Base-by-base conservation (phyloP, 2,329 filamentous ascomycete species). In the Pseudogymnoascus sp. region DNA sequence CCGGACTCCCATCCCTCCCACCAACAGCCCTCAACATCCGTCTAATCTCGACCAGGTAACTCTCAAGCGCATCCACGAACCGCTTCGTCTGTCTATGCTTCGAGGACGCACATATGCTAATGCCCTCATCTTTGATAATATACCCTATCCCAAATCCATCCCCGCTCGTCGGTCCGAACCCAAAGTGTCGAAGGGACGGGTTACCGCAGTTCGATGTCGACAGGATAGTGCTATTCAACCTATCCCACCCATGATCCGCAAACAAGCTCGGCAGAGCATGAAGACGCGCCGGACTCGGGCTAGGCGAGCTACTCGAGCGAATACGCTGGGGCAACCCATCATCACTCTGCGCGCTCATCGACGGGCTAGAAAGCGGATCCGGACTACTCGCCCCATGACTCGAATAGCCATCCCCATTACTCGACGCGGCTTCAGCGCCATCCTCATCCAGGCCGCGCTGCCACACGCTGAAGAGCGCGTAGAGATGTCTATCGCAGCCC, bases 121-220 rank as follows among this genome's bases (percentile, higher is more conserved):
- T 90, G 60, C 86, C 84, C 62, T 95, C 90, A 69, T 96, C 91
- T 77, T 99, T 99, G 83, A 99, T 97, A 71, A 99, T 97, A 78
- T 99, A 99, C 2, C 95, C 95, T 63, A 99, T 97, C 31, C 95
- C 95, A 72, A 97, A 97, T 0, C 95, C 95, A 68, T 97, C 92
- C 1, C 87, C 93, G 0, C 90, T 93, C 0, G 93, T 96, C 1
- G 95, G 95, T 0, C 95, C 95, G 73, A 99, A 99, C 3, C 95
- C 95, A 71, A 99, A 99, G 71, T 97, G 93, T 1, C 95, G 87
- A 16, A 99, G 85, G 0, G 89, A 91, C 0, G 95, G 95, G 76
- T 97, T 99, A 65, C 95, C 95, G 76, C 95, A 99, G 80, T 99
- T 99, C n/a, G 93, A 97, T 0, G 95, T 97, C 5, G 91, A 96